Evolutionary conservation across 2,329 filamentous ascomycete species (phyloP), one percentile per base, ranked within the genome.

Genomic region (Epichloe glyceriae): DNA sequence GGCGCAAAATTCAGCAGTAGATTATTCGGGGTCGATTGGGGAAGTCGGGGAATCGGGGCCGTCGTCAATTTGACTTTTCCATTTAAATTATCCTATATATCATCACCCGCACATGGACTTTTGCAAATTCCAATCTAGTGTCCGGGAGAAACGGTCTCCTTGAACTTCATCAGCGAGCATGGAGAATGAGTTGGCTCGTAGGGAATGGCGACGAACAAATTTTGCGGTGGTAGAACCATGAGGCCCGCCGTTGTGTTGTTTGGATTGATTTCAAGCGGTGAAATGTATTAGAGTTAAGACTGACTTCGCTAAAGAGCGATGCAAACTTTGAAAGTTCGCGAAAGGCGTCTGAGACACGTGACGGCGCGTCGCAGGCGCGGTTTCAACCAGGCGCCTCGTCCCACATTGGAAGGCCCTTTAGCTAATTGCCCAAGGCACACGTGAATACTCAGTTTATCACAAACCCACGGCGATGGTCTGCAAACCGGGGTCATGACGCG

Each of bases 11-110:
- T 53, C 60, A 7, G 55, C 57, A 0, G 56, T 51, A 10, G 61
- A 64, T 49, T 63, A 63, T 34, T 64, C 62, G 62, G 62, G 3
- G 59, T 56, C 2, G 60, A 56, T 17, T 64, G 61, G 62, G 61
- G 60, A 1, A 53, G 56, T 46, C 55, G 57, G 5, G 54, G 14
- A 15, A 35, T 39, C 51, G 43, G 46, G 26, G 38, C 19, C 40
- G 49, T 20, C 26, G 19, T 43, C 51, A 6, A 51, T 20, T 14
- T 42, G 4, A 12, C 6, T 19, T 19, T 22, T 37, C 45, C 14
- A 15, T 34, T 52, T 1, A 2, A 14, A 22, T 17, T 37, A 41
- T 14, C 12, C 34, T 38, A 4, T 20, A 22, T 20, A 19, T 44
- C 3, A 12, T 42, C n/a, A 22, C 5, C 30, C 33, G 15, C 7